Base-by-base conservation (phyloP, 1,284 basidiomycete genomes). In the Phellopilus nigrolimitatus region DNA sequence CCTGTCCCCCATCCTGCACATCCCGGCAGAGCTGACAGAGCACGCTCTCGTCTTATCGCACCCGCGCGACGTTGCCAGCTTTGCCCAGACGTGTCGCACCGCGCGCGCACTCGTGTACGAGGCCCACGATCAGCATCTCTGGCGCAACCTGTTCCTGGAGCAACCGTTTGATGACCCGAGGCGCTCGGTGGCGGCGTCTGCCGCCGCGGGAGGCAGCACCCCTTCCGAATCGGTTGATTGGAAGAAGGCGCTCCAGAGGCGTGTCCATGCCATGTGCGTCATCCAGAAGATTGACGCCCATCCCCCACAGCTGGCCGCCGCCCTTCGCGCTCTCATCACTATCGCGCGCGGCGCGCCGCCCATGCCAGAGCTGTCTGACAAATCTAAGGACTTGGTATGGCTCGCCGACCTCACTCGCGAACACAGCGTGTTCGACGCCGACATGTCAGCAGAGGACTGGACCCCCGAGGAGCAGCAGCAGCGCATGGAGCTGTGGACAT, bases 151-250 rank as follows among this genome's bases (percentile, higher is more conserved):
- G 22, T 83, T 80, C 65, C 72, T 82, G 27, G 54, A 62, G 21
- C 66, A 67, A 33, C 71, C 74, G 12, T 84, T 83, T 61, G 84
- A 86, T 59, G 76, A 82, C 59, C 79, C 78, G n/a, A 70, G 74
- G 21, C 58, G 63, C 40, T 61, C 64, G 8, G 36, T 60, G 46
- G 71, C 73, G 21, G 69, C 72, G 57, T 57, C 61, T 12, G 59
- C 68, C 9, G 62, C 66, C 10, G 60, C 10, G 19, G 19, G 21
- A 43, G 40, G 46, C 38, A 43, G 10, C 8, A 36, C 36, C n/a
- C n/a, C n/a, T n/a, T n/a, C n/a, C 36, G 28, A 30, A 24, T 10
- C 28, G 19, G 15, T 34, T 24, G 60, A 66, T 51, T 71, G 69
- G 68, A 55, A 56, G 48, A 48, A 51, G 9, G 62, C 64, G 54